Percentiles rank a stretch among this genome's conserved stretches.
Conservation (phyloP, 371 early-diverging fungal genomes). For the Mycotypha africana region DNA sequence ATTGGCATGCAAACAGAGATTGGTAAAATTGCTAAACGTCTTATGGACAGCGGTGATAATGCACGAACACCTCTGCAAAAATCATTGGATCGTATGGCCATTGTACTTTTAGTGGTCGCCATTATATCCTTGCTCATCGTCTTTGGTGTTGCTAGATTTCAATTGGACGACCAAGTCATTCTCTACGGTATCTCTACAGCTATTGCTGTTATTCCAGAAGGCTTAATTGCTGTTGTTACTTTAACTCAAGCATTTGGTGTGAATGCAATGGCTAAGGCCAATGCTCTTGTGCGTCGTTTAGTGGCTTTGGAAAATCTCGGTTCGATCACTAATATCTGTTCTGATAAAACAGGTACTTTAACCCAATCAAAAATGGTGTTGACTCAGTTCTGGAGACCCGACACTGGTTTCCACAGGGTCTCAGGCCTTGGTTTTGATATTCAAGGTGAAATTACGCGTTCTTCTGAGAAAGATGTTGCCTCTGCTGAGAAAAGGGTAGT, state of each 20-base stretch:
- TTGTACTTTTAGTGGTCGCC: conserved; percentile 60
- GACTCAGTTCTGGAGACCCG: conserved; percentile 65
- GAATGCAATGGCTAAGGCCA: conserved; percentile 72
- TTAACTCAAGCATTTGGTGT: conserved; percentile 91
- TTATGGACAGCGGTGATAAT: conserved; percentile 31
- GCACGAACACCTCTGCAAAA: conserved; percentile 62
- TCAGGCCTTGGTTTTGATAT: conserved; percentile 50
- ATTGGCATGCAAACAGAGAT: conserved; percentile 82
- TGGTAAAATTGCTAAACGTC: conserved; percentile 64
- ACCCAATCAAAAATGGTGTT: conserved; percentile 86
- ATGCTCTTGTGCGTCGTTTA: conserved; percentile 83
- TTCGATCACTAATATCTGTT: conserved; percentile 84
- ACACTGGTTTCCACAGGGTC: conserved; percentile 50
- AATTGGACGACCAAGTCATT: conserved; percentile 47
- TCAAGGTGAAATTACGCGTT: conserved; percentile 17
- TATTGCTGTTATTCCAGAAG: conserved; percentile 86
- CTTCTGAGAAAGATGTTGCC: conserved; percentile 25
- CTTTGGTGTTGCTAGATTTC: conserved; percentile 56
- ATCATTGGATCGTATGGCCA: conserved; percentile 65
- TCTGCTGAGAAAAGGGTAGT: conserved; percentile 25
- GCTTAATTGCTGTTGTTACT: conserved; percentile 80
- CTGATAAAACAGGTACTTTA: conserved; percentile 89
- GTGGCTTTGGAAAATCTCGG: conserved; percentile 86
- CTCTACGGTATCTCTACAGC: conserved; percentile 67
- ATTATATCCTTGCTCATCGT: conserved; percentile 62